Conservation (phyloP, 768 basidiomycete genomes). For the Tricholoma terreum region DNA sequence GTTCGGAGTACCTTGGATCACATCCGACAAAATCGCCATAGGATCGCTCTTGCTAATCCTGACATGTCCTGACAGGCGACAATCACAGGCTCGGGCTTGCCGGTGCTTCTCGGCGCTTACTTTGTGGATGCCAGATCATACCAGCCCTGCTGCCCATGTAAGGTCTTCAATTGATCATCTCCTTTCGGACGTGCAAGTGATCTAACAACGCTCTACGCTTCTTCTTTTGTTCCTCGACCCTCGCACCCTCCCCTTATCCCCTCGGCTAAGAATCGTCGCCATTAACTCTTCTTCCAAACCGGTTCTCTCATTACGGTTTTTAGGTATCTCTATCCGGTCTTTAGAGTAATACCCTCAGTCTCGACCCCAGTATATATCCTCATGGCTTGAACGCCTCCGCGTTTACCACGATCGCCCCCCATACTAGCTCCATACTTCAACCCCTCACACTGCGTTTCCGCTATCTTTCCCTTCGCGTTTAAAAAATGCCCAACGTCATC, state of each 20-base stretch:
- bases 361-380: neutral
- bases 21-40: neutral
- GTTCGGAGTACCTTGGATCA: constrained; percentile 18
- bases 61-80: constrained; percentile 3
- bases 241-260: too few species aligned
- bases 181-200: constrained; percentile 14
- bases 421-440: neutral
- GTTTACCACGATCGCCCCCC: neutral
- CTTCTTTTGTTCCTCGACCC: constrained; percentile 6
- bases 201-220: constrained; percentile 13
- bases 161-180: constrained; percentile 14
- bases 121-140: constrained; percentile 17
- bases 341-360: neutral
- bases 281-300: neutral
- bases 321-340: too few species aligned
- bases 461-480: too few species aligned
- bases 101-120: constrained; percentile 20
- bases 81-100: constrained; percentile 20
- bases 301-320: neutral
- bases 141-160: constrained; percentile 15
- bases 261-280: constrained; percentile 9
- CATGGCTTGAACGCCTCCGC: neutral
- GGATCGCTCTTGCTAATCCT: constrained; percentile 27
- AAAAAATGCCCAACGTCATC: constrained; percentile 30
- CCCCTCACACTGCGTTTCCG: constrained; percentile 37